These are phyloP conservation scores for Sporothrix luriei DNA, from an alignment of 2,329 filamentous ascomycete species.

Conservation along the genomic window DNA sequence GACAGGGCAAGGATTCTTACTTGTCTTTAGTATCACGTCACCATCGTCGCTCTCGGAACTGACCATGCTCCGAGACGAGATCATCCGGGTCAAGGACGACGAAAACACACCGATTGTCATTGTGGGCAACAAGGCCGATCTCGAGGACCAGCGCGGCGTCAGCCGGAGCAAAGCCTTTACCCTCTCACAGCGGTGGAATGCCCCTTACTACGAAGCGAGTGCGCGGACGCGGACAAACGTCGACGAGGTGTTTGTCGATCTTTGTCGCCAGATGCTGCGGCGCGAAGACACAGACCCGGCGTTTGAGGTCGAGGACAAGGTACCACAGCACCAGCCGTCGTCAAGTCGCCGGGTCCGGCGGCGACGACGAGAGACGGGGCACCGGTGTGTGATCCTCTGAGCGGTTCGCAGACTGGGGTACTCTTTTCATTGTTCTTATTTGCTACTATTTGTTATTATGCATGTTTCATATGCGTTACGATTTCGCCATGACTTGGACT, in stretches of 20 bases:
- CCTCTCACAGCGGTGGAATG: conserved; percentile 83
- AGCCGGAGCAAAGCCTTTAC: conserved; percentile 78
- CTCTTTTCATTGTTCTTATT: no score
- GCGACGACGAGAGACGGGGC: conserved; percentile 42
- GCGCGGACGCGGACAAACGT: conserved; percentile 83
- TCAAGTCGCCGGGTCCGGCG: conserved; percentile 43
- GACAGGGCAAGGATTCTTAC: conserved; percentile 84
- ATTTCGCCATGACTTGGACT: neutral
- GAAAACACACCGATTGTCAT: conserved; percentile 84
- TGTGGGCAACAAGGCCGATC: conserved; percentile 87
- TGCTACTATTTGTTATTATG: neutral
- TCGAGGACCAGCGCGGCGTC: conserved; percentile 82
- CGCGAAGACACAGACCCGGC: conserved; percentile 61
- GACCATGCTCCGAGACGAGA: conserved; percentile 79
- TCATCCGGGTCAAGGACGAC: conserved; percentile 88
- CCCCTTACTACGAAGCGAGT: conserved; percentile 89
- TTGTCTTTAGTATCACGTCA: conserved; percentile 91
- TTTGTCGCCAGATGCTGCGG: conserved; percentile 80
- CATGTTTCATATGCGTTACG: neutral
- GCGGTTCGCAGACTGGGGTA: neutral
- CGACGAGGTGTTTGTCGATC: conserved; percentile 83
- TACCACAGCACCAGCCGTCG: conserved; percentile 43
- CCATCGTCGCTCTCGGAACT: conserved; percentile 81
- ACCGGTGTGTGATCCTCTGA: conserved; percentile 52
- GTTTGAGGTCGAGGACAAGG: conserved; percentile 49